phyloP scores from a whole-genome alignment of 2,329 filamentous ascomycete species.

The Colletotrichum sp. region DNA sequence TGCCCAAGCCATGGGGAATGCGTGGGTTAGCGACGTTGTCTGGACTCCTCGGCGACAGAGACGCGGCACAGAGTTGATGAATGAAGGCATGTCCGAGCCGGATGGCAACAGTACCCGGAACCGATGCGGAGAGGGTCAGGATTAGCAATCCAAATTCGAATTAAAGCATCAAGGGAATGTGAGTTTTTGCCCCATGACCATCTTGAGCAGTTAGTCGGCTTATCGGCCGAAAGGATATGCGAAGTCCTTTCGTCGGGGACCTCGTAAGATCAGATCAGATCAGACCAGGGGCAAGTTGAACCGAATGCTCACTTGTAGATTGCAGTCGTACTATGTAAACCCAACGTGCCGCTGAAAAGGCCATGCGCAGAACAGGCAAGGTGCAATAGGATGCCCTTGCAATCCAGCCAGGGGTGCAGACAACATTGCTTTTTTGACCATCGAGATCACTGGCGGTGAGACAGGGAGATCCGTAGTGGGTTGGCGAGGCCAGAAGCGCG shows the following conservation, averaged over 20 bases:
- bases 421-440: slow-evolving; percentile 10
- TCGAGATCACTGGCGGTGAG: slow-evolving; percentile 11
- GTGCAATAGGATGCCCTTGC: slow-evolving; percentile 16
- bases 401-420: slow-evolving; percentile 8
- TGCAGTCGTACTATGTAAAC: background rate
- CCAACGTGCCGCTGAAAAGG: background rate
- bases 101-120: background rate
- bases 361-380: background rate
- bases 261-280: background rate
- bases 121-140: background rate
- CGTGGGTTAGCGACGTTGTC: background rate
- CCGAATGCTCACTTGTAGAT: background rate
- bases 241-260: background rate
- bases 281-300: background rate
- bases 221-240: background rate
- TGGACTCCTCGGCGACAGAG: background rate
- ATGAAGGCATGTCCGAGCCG: background rate
- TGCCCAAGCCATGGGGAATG: background rate
- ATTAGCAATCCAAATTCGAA: background rate
- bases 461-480: background rate
- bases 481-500: background rate
- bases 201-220: background rate
- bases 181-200: background rate
- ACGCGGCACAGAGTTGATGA: background rate
- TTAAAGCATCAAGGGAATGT: background rate